Base-by-base conservation (phyloP, 2,329 filamentous ascomycete species). In the Hypomyces perniciosus region DNA sequence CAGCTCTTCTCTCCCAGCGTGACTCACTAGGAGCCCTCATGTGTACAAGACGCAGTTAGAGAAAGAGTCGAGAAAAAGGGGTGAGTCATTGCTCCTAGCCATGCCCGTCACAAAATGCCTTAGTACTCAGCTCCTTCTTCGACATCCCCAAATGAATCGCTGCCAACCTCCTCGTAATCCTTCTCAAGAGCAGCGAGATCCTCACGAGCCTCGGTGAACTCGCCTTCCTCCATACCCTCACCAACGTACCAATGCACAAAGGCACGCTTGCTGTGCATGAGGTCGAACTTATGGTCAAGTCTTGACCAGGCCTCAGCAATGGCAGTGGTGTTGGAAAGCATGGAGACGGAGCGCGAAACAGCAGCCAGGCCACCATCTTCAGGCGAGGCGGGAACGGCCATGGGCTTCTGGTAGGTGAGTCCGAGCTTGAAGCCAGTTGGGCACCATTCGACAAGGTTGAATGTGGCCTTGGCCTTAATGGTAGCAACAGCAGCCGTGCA, bases 211-310 rank as follows among this genome's bases (percentile, higher is more conserved):
- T 93, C 88, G 56, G 84, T 87, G 75, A 93, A 93, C 71, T 93
- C 88, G 62, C 88, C 88, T 70, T 93, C 88, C 75, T 93, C 88
- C 88, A 93, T 93, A 73, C 88, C 88, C 74, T 93, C 88, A 59
- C 88, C 88, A 48, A 93, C 88, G 60, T 88, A 88, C 84, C 84
- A 87, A 73, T 88, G 84, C 42, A 87, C 84, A 62, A 88, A 87
- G 54, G 84, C 84, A 59, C 84, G 83, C 79, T 87, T 87, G 73
- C 79, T 84, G 78, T 87, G 86, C 84, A 87, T 87, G 62, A 87
- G 83, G 62, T 87, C 84, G 70, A 88, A 87, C 74, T 87, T 87
- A 77, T 85, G 75, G 71, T 86, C 83, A 44, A 87, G 78, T 57
- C 83, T 80, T 54, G 82, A 84, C 84, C 84, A 87, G 48, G 84